phyloP scores from a whole-genome alignment of 1,284 basidiomycete species.

The Ceraceosorus guamensis region DNA sequence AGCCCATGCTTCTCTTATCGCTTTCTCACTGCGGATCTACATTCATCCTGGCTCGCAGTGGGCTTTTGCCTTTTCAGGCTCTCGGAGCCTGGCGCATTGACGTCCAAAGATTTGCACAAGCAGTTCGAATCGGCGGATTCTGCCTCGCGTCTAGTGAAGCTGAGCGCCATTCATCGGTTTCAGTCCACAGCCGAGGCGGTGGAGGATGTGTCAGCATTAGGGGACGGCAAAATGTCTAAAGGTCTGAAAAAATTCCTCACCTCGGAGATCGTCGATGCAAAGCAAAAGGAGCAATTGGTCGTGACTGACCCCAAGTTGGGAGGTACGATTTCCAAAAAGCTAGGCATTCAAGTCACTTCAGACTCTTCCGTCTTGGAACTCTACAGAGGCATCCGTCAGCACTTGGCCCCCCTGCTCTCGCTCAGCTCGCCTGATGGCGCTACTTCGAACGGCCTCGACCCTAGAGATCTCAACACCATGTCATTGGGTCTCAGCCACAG shows the following conservation, averaged over 20 bases:
- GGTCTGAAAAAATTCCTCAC: conserved; percentile 86
- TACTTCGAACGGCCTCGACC: conserved; percentile 44
- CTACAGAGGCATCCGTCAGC: conserved; percentile 89
- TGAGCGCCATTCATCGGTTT: conserved; percentile 92
- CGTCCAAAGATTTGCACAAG: conserved; percentile 76
- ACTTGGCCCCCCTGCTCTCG: conserved; percentile 70
- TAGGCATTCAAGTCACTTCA: conserved; percentile 77
- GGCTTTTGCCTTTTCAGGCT: conserved; percentile 98
- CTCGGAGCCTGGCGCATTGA: conserved; percentile 78
- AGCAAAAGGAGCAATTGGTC: conserved; percentile 75
- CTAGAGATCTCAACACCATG: conserved; percentile 96
- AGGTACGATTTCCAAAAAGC: conserved; percentile 82
- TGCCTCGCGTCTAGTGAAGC: conserved; percentile 73
- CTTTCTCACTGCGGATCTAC: not conserved
- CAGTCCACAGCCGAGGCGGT: conserved; percentile 94
- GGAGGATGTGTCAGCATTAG: conserved; percentile 89
- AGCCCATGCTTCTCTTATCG: not conserved
- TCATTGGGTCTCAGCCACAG: conserved; percentile 93
- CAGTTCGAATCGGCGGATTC: conserved; percentile 85
- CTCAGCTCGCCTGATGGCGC: conserved; percentile 19
- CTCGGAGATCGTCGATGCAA: conserved; percentile 65
- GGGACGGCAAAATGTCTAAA: conserved; percentile 87
- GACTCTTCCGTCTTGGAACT: conserved; percentile 68
- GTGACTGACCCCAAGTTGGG: conserved; percentile 88
- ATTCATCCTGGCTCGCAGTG: conserved; percentile 50